Evolutionary conservation across 2,329 filamentous ascomycete genomes (phyloP), one percentile per base, ranked within the genome.

Genomic region (Sporothrix protearum): DNA sequence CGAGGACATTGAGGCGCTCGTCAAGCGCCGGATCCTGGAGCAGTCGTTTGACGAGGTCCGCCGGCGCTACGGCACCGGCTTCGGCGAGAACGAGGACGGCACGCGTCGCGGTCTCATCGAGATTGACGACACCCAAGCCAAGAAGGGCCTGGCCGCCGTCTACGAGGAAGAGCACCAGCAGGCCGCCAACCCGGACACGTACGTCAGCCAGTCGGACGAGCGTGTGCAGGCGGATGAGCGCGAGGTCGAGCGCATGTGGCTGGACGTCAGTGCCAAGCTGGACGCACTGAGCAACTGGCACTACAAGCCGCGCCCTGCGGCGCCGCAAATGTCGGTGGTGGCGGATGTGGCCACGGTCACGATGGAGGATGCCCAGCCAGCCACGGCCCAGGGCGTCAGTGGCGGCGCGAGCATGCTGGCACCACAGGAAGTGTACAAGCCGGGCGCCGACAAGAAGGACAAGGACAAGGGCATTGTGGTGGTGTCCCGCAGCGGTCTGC

Each of bases 291-390:
- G 90, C 81, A 97, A 92, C 79, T 97, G 93, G 90, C 92, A 97
- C 82, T 97, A 97, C 87, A 94, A 93, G 81, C 96, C 96, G 70
- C 96, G 94, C 83, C 90, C 92, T 12, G 87, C 91, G 1, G 91
- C 91, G 68, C 89, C 93, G n/a, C 88, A 88, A 61, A 88, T 99
- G 74, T 94, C 92, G 57, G 92, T 97, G 71, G 91, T 97, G 45
- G 87, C 93, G 33, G 95, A 98, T 81, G 92, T 96, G 3, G 93
- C 94, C n/a, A 93, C 92, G 3, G 90, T 98, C 75, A 87, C 88
- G 75, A 97, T 98, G 92, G 96, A 99, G 83, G 96, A 99, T 78
- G 95, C 94, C 1, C 91, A 97, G 77, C 95, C 96, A 8, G 91
- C 91, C 19, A 93, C 91, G 0, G 92, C 92, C 57, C 89, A 90